A percentile compares a stretch with the other conserved stretches of the same genome.
Conservation (phyloP, 495 filamentous ascomycete genomes). For the Parathielavia appendiculata region DNA sequence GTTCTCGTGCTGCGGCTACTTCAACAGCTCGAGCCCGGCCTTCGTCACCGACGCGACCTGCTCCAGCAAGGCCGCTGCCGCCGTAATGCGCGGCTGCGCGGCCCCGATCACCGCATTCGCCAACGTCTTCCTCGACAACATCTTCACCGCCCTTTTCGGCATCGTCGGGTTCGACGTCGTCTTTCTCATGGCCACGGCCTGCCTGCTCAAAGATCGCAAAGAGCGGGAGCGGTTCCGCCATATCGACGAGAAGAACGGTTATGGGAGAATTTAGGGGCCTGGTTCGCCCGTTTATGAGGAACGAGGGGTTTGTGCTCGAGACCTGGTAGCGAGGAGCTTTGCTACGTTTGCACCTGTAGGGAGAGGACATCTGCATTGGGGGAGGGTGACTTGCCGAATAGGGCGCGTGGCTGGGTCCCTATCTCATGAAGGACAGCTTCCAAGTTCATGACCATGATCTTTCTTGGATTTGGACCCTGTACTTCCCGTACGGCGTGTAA, state of each 20-base stretch:
- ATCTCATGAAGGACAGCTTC: background rate
- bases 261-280: slow-evolving; percentile 30
- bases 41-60: slow-evolving; percentile 60
- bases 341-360: background rate
- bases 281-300: too few relatives aligned
- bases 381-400: background rate
- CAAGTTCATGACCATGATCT: background rate
- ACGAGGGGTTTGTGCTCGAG: background rate
- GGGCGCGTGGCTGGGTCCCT: background rate
- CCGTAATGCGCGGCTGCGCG: slow-evolving; percentile 61
- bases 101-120: slow-evolving; percentile 56
- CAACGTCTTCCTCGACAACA: slow-evolving; percentile 61
- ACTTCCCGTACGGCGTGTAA: background rate
- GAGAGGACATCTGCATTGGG: background rate
- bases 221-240: slow-evolving; percentile 64
- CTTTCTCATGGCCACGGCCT: slow-evolving; percentile 59
- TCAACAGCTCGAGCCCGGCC: slow-evolving; percentile 58
- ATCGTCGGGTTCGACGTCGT: slow-evolving; percentile 64
- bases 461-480: background rate
- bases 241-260: slow-evolving; percentile 67
- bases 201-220: slow-evolving; percentile 66
- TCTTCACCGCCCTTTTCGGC: slow-evolving; percentile 72
- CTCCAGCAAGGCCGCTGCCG: slow-evolving; percentile 56
- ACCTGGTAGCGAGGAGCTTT: background rate
- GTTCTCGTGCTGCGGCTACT: slow-evolving; percentile 73